Conservation (phyloP, 164 flowering plant genomes). For the Kingdonia uniflora region DNA sequence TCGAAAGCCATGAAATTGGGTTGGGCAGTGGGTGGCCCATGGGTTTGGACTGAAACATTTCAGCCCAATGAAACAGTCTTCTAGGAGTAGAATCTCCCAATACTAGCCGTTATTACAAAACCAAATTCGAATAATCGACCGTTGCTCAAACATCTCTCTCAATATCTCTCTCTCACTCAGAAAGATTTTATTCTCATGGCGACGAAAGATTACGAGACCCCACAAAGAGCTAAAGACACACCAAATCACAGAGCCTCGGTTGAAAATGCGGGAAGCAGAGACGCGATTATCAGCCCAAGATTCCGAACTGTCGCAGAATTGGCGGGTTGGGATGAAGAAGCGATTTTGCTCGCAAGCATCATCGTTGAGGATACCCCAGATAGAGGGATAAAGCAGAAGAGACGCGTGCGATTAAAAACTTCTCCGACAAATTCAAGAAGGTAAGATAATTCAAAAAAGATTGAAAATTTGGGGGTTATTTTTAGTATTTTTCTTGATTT, state of each 20-base stretch:
- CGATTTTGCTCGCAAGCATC: slow-evolving; percentile 53
- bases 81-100: not conserved
- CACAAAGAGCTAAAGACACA: slow-evolving; percentile 10
- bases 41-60: too few species aligned
- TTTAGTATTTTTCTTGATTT: not conserved
- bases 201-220: slow-evolving; percentile 15
- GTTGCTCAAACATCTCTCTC: slow-evolving; percentile 14
- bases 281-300: slow-evolving; percentile 52
- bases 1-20: too few species aligned
- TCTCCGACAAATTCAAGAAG: slow-evolving; percentile 57
- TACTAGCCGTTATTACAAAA: not conserved
- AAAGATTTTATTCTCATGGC: too few species aligned
- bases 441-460: slow-evolving; percentile 15
- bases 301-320: slow-evolving; percentile 72
- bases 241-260: slow-evolving; percentile 1
- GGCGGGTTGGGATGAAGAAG: slow-evolving; percentile 71
- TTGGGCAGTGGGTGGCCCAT: too few species aligned
- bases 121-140: slow-evolving; percentile 21
- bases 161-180: slow-evolving; percentile 2
- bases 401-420: slow-evolving; percentile 31
- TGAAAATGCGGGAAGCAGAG: slow-evolving; percentile 15
- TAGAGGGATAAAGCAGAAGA: slow-evolving; percentile 39
- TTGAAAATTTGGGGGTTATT: not conserved
- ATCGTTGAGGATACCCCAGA: slow-evolving; percentile 87
- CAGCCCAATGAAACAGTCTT: too few species aligned